phyloP scores from a whole-genome alignment of 345 rosid genomes.

The Lepidium didymum region DNA sequence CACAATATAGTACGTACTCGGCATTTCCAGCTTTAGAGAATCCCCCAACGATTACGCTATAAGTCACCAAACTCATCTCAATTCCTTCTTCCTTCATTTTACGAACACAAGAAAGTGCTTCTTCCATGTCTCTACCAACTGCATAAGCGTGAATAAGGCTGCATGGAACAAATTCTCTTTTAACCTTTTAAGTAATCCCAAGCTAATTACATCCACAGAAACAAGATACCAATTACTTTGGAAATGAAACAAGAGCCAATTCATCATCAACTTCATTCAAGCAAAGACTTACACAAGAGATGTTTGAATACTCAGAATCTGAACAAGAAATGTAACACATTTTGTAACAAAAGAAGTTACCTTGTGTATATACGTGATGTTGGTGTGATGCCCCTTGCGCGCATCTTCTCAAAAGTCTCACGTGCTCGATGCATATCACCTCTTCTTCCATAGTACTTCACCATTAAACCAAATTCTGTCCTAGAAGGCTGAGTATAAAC shows the following conservation, averaged over 20 bases:
- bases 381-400: constrained; percentile 87
- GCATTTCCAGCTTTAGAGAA: constrained; percentile 75
- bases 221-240: neutral
- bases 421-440: constrained; percentile 98
- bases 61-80: constrained; percentile 88
- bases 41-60: constrained; percentile 70
- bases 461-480: constrained; percentile 92
- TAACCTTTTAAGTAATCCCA: constrained; percentile 22
- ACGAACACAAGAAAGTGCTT: constrained; percentile 85
- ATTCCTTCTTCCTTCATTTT: constrained; percentile 92
- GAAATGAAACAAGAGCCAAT: neutral
- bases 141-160: constrained; percentile 99
- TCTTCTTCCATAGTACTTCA: constrained; percentile 84
- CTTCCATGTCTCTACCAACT: constrained; percentile 98
- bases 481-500: constrained; percentile 71
- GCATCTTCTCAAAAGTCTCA: constrained; percentile 86
- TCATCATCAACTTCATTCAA: neutral
- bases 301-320: neutral
- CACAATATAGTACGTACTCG: constrained; percentile 52
- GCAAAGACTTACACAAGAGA: neutral
- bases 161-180: constrained; percentile 53
- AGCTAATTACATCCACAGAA: neutral
- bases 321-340: neutral
- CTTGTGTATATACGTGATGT: constrained; percentile 83
- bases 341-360: constrained; percentile 31